These are phyloP conservation scores for Pigoraptor vietnamica DNA, from an alignment of 78 protist genomes.

Conservation along the genomic window DNA sequence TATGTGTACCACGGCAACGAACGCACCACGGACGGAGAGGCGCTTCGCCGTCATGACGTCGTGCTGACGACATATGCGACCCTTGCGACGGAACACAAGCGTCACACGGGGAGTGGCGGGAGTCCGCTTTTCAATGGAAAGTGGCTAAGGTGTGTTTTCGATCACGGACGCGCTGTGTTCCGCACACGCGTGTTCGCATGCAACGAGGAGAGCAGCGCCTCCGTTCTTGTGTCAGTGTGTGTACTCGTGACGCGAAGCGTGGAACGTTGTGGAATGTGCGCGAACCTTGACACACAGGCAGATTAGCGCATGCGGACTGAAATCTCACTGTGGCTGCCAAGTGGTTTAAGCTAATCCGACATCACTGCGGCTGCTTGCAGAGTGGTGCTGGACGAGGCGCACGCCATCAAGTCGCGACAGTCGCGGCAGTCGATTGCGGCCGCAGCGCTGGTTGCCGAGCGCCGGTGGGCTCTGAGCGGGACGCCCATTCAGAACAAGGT, in stretches of 20 bases:
- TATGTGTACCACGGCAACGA: neutral
- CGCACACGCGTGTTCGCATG: too few relatives aligned
- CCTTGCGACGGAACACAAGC: neutral
- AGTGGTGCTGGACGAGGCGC: neutral
- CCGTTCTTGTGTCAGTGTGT: neutral
- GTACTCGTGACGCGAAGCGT: neutral
- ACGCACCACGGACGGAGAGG: neutral
- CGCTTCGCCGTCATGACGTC: neutral
- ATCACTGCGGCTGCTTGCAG: neutral
- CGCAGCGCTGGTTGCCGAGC: neutral
- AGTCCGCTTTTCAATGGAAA: neutral
- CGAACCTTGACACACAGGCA: too few relatives aligned
- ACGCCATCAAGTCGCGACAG: neutral
- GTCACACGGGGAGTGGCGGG: neutral
- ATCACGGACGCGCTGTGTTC: too few relatives aligned
- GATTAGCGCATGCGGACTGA: too few relatives aligned
- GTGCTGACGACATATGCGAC: neutral
- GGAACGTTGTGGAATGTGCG: neutral
- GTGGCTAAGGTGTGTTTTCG: neutral
- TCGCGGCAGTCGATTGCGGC: neutral
- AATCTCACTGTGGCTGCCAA: too few relatives aligned
- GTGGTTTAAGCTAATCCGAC: too few relatives aligned
- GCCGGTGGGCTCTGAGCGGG: constrained; percentile 66
- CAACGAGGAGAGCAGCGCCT: too few relatives aligned
- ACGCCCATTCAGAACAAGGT: constrained; percentile 67